Base-by-base conservation (phyloP, 1,284 basidiomycete genomes). In the Pascua guehoae region DNA sequence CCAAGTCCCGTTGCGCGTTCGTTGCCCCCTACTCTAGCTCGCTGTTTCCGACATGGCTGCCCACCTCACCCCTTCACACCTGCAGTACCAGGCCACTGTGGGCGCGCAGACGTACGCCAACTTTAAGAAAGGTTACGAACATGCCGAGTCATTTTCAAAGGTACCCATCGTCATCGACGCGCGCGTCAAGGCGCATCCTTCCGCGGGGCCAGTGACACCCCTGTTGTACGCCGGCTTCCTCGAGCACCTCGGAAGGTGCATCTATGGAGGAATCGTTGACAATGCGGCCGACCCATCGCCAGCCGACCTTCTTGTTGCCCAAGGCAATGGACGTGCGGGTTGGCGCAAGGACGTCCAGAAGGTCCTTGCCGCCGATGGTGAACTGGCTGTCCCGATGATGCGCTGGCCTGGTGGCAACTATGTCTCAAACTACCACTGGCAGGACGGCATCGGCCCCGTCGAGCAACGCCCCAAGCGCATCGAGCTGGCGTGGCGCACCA, bases 401-500 rank as follows among this genome's bases (percentile, higher is more conserved):
- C 68, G 84, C 47, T 85, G 84, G 78, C 84, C 84, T 1, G 84
- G 83, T 18, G 72, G 74, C 47, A 76, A 76, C 67, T 76, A 69
- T 61, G 74, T 71, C 18, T 83, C 81, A 63, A 83, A 83, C 60
- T 86, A 85, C 70, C 80, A 82, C 47, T 86, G 84, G 84, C 81
- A 85, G 72, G 84, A 85, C 71, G 84, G 83, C 2, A 78, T 85
- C 41, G 84, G 84, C 0, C 83, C 84, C 11, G 78, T 76, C 51
- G 76, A 81, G 42, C 57, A 76, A 12, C 78, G 84, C 36, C 83
- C 82, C 43, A 79, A 81, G 41, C 82, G 83, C 16, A 58, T 66
- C 41, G 84, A 86, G 68, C 78, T 85, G 15, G 84, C 85, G 3
- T 86, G 84, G 85, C 74, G 82, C 24, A 81, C 79, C 0, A 81